Base-by-base conservation (phyloP, 805 yeast species). In the Myxozyma udenii region DNA sequence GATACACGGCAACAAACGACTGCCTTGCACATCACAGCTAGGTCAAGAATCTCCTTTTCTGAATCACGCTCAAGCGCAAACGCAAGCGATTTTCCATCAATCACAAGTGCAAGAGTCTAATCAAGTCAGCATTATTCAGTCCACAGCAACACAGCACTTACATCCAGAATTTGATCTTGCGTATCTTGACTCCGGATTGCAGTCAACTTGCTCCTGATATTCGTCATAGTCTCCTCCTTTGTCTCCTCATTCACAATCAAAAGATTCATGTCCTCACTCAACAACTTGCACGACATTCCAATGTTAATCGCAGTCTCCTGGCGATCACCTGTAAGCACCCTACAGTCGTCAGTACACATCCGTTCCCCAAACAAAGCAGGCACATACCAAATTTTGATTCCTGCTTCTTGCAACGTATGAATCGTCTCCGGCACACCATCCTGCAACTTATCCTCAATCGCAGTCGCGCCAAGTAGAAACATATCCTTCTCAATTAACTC, bases 391-490 rank as follows among this genome's bases (percentile, higher is more conserved):
- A 93, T 80, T 67, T 89, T 91, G 59, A 95, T 90, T 14, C 98
- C 98, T 0, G 99, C 99, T 50, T 85, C 88, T 67, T 95, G 98
- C 50, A 93, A 76, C 4, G 95, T 86, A 60, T 87, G 93, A 55
- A 93, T 95, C 0, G 98, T 89, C 60, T 93, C 98, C 1, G 99
- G 98, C 19, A 93, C 99, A 37, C 97, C 98, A 51, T 91, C 98
- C 71, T 93, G 99, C 43, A 93, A 74, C 66, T 93, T 91, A 68
- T 93, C 99, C 68, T 93, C 99, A 66, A 93, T 93, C 1, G 98
- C 99, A 33, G 98, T 95, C 1, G 98, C 98, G 36, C 99, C 99
- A 16, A 93, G 72, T 36, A 93, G 71, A 55, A 83, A 83, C 59
- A 93, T 71, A 55, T 86, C 84, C 33, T 74, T 77, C 68, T 93